Evolutionary conservation across 2,329 filamentous ascomycete species (phyloP).

Genomic region (Penicillium sp.): DNA sequence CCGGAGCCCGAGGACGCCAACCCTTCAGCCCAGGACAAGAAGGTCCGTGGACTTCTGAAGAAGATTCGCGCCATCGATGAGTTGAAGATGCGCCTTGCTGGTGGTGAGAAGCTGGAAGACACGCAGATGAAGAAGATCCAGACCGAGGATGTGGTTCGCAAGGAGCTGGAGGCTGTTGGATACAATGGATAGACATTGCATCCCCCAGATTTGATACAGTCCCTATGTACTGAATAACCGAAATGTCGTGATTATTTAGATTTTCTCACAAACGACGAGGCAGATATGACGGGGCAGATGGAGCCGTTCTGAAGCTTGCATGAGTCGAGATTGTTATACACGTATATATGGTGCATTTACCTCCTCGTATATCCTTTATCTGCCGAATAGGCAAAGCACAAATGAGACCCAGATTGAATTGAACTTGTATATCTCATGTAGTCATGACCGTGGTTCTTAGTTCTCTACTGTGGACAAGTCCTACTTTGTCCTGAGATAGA

Average conservation of each 20-base stretch:
- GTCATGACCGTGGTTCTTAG: too few relatives aligned
- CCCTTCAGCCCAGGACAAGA: constrained; percentile 82
- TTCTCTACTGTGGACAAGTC: too few relatives aligned
- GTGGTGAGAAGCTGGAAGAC: constrained; percentile 94
- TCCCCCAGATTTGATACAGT: background rate
- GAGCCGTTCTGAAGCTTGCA: background rate
- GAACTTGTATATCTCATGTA: too few relatives aligned
- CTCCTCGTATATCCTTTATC: background rate
- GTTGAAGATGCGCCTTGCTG: constrained; percentile 91
- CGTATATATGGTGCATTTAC: background rate
- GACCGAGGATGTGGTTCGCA: constrained; percentile 79
- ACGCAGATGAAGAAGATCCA: constrained; percentile 98
- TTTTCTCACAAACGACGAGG: background rate
- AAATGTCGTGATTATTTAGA: background rate
- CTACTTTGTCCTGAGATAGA: too few relatives aligned
- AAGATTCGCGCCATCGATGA: constrained; percentile 98
- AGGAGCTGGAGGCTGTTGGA: constrained; percentile 71
- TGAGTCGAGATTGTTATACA: background rate
- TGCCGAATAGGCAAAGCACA: background rate
- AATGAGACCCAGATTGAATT: background rate
- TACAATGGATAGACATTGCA: constrained; percentile 35
- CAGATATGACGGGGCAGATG: background rate
- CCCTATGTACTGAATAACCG: background rate
- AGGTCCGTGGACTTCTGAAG: constrained; percentile 88
- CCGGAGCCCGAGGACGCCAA: constrained; percentile 30